Percentiles rank a stretch among this genome's conserved stretches.
Evolutionary conservation across 176 grass and related monocot genomes (phyloP).

Genomic region (Hordeum marinum): DNA sequence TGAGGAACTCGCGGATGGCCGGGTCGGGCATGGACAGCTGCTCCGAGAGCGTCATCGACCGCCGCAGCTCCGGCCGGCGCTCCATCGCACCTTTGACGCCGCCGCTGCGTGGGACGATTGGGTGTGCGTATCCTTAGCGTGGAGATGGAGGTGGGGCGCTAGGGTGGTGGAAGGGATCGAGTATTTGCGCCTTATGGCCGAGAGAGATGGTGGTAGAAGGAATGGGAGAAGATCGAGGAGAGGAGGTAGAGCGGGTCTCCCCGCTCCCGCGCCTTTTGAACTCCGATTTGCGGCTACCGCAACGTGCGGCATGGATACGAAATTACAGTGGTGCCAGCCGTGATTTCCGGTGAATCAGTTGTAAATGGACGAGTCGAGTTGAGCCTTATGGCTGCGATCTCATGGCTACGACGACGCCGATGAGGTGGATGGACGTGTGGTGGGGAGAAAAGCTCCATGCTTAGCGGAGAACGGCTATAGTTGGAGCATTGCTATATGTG

Average conservation of each 20-base stretch:
- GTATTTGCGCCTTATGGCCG: slow-evolving; percentile 17
- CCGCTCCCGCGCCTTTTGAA: slow-evolving; percentile 29
- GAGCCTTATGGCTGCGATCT: not conserved
- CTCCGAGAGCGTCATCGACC: slow-evolving; percentile 62
- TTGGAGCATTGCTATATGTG: not conserved
- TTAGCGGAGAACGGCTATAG: not conserved
- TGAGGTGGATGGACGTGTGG: not conserved
- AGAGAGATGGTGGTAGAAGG: not conserved
- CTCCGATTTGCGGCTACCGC: not conserved
- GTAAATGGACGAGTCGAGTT: not conserved
- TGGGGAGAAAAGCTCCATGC: not conserved
- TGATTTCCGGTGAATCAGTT: not conserved
- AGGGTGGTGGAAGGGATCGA: not conserved
- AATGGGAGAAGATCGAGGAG: not conserved
- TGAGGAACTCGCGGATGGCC: slow-evolving; percentile 41
- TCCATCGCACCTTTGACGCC: slow-evolving; percentile 29
- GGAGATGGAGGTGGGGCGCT: not conserved
- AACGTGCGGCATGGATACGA: not conserved
- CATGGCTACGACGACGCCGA: not conserved
- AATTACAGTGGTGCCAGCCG: not conserved
- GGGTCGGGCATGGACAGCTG: slow-evolving; percentile 49
- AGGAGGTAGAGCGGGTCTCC: slow-evolving; percentile 18
- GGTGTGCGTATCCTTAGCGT: not conserved
- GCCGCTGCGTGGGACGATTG: not conserved
- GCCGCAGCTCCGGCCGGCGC: slow-evolving; percentile 34